Percentiles rank a stretch among this genome's conserved stretches.
Conservation (phyloP, 2,329 filamentous ascomycete species). For the Fusarium tjaetaba region DNA sequence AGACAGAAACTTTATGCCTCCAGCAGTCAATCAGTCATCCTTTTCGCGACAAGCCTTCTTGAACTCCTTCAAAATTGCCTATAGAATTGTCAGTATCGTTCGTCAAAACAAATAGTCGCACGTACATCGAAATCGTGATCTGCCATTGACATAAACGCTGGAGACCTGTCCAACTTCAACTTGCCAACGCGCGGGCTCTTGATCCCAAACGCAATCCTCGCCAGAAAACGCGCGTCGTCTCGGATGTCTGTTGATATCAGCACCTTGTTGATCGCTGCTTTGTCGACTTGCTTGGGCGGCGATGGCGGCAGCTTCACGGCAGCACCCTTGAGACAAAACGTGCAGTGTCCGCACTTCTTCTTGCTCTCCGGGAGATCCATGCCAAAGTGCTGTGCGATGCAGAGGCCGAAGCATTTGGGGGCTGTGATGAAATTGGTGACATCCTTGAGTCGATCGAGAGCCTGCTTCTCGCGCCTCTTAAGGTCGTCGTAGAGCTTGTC, state of each 20-base stretch:
- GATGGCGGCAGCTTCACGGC: slow-evolving; percentile 52
- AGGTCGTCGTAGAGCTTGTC: slow-evolving; percentile 61
- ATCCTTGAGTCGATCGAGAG: slow-evolving; percentile 59
- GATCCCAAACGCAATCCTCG: slow-evolving; percentile 70
- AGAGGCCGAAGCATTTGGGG: slow-evolving; percentile 59
- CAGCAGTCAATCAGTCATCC: slow-evolving; percentile 18
- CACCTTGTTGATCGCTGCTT: slow-evolving; percentile 53
- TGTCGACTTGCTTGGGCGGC: slow-evolving; percentile 52
- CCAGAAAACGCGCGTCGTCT: slow-evolving; percentile 68
- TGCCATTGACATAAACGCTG: slow-evolving; percentile 63
- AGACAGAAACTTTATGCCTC: too few species aligned
- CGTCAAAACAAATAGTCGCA: background rate
- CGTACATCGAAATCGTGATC: slow-evolving; percentile 63
- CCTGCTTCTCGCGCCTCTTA: slow-evolving; percentile 60
- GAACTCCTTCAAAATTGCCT: slow-evolving; percentile 38
- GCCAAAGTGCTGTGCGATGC: slow-evolving; percentile 67
- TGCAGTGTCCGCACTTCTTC: slow-evolving; percentile 65
- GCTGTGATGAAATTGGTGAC: slow-evolving; percentile 65
- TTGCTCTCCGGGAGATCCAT: slow-evolving; percentile 58
- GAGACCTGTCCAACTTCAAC: slow-evolving; percentile 57
- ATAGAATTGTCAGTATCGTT: background rate
- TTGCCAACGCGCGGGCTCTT: slow-evolving; percentile 63
- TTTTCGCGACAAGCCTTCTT: slow-evolving; percentile 32
- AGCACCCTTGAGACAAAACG: slow-evolving; percentile 48
- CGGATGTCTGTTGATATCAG: slow-evolving; percentile 56